Percentiles rank a stretch among this genome's conserved stretches.
phyloP scores from a whole-genome alignment of 2,329 filamentous ascomycete species.

The Ophiobolus disseminans region DNA sequence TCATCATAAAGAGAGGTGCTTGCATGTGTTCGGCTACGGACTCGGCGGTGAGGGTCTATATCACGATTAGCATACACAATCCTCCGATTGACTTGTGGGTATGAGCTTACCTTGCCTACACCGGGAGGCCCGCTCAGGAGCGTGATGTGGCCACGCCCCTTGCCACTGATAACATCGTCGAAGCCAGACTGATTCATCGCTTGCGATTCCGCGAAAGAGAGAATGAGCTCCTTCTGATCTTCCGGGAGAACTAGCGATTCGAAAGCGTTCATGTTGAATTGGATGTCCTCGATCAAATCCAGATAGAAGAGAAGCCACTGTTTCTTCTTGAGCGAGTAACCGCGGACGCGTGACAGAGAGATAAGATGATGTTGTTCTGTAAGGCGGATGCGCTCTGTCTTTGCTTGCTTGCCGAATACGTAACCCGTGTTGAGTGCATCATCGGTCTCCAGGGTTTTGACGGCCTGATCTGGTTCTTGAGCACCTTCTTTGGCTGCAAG shows the following conservation, averaged over 20 bases:
- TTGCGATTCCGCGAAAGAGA: conserved; percentile 83
- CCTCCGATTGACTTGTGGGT: neutral
- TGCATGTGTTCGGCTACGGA: conserved; percentile 84
- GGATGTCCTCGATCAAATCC: conserved; percentile 76
- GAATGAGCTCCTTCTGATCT: conserved; percentile 70
- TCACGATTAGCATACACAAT: neutral
- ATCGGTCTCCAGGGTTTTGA: conserved; percentile 44
- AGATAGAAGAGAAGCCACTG: conserved; percentile 87
- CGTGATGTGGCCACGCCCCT: conserved; percentile 81
- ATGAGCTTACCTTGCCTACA: conserved; percentile 69
- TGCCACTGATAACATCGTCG: conserved; percentile 72
- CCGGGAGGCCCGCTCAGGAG: conserved; percentile 85
- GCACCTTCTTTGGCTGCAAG: conserved; percentile 27
- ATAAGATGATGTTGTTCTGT: conserved; percentile 82
- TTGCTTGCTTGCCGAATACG: conserved; percentile 38
- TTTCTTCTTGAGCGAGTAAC: conserved; percentile 86
- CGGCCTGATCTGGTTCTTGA: conserved; percentile 38
- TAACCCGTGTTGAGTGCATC: conserved; percentile 16
- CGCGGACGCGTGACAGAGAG: conserved; percentile 79
- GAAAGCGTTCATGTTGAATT: conserved; percentile 83
- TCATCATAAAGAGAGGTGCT: conserved; percentile 82
- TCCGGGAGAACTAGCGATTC: conserved; percentile 75
- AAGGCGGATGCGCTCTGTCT: conserved; percentile 60
- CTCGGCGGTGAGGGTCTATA: conserved; percentile 78
- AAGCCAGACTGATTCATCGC: conserved; percentile 76